A percentile compares a stretch with the other conserved stretches of the same genome.
Conservation (phyloP, 2,329 filamentous ascomycete genomes). For the Leptodontidium sp. region DNA sequence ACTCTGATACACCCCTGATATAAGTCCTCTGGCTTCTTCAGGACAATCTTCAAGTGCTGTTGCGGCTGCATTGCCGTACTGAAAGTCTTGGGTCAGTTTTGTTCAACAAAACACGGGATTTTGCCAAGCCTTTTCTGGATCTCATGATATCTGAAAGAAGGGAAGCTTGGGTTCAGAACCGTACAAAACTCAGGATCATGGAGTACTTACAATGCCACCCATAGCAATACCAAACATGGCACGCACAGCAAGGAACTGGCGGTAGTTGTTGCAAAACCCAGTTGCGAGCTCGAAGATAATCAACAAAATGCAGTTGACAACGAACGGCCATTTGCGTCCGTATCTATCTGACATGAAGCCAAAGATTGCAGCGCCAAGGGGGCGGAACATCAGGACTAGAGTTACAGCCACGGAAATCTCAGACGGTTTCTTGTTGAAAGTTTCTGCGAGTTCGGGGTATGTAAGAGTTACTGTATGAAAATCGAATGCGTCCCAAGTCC, state of each 20-base stretch:
- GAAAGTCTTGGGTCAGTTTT: constrained; percentile 11
- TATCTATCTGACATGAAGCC: constrained; percentile 81
- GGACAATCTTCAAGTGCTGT: constrained; percentile 73
- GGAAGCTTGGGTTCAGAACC: not conserved
- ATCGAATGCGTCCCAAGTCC: constrained; percentile 85
- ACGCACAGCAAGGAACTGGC: constrained; percentile 73
- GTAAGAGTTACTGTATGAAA: constrained; percentile 84
- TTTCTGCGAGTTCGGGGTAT: constrained; percentile 71
- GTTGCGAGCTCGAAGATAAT: constrained; percentile 76
- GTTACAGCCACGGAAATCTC: constrained; percentile 66
- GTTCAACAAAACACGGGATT: not conserved
- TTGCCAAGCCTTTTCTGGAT: not conserved
- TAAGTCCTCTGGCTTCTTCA: constrained; percentile 69
- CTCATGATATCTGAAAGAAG: no score
- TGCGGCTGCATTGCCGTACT: constrained; percentile 81
- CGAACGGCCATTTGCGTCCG: constrained; percentile 83
- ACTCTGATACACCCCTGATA: constrained; percentile 84
- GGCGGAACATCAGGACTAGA: constrained; percentile 76
- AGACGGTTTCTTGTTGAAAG: constrained; percentile 69
- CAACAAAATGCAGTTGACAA: constrained; percentile 77
- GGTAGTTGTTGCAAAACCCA: constrained; percentile 76
- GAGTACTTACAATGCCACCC: constrained; percentile 61
- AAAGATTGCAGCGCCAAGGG: constrained; percentile 78
- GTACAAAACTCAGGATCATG: not conserved
- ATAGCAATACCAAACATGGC: constrained; percentile 82